phyloP scores from a whole-genome alignment of 2,329 filamentous ascomycete species.

The Tympanopsis confertula region DNA sequence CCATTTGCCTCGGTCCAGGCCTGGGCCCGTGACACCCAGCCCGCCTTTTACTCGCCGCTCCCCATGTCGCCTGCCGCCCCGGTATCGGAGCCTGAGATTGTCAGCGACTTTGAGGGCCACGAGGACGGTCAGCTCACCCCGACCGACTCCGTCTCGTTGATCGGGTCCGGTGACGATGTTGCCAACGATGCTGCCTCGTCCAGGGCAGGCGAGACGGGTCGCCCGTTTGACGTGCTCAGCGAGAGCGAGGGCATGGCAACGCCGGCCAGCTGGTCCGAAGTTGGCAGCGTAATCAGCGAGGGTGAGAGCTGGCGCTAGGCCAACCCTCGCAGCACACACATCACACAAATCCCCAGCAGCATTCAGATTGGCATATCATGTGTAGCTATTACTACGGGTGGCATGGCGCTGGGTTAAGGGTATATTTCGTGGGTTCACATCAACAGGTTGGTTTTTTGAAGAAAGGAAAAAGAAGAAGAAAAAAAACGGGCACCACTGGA shows the following conservation, averaged over 20 bases:
- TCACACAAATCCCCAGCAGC: too few relatives aligned
- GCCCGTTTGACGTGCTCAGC: conserved; percentile 43
- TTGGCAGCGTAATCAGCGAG: conserved; percentile 51
- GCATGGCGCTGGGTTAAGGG: too few relatives aligned
- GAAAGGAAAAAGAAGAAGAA: too few relatives aligned
- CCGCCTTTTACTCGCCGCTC: conserved; percentile 49
- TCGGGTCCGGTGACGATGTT: conserved; percentile 36
- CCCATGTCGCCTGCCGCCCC: conserved; percentile 36
- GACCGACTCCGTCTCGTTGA: conserved; percentile 43
- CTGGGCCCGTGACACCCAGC: conserved; percentile 38
- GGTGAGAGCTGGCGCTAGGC: conserved; percentile 25
- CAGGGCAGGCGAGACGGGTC: conserved; percentile 21
- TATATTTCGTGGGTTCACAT: too few relatives aligned
- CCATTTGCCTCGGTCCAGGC: conserved; percentile 52
- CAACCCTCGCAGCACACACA: too few relatives aligned
- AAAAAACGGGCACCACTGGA: too few relatives aligned
- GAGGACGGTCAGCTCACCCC: conserved; percentile 41
- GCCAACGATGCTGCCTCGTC: conserved; percentile 28
- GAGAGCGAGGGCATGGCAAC: conserved; percentile 47
- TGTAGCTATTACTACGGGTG: too few relatives aligned
- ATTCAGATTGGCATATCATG: too few relatives aligned
- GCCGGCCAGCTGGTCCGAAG: conserved; percentile 52
- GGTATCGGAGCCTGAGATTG: conserved; percentile 36
- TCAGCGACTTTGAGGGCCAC: conserved; percentile 18
- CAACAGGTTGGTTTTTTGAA: too few relatives aligned